Percentiles rank a stretch among this genome's conserved stretches.
These are phyloP conservation scores for Alternaria sp. DNA, from an alignment of 2,329 filamentous ascomycete species.

Conservation along the genomic window DNA sequence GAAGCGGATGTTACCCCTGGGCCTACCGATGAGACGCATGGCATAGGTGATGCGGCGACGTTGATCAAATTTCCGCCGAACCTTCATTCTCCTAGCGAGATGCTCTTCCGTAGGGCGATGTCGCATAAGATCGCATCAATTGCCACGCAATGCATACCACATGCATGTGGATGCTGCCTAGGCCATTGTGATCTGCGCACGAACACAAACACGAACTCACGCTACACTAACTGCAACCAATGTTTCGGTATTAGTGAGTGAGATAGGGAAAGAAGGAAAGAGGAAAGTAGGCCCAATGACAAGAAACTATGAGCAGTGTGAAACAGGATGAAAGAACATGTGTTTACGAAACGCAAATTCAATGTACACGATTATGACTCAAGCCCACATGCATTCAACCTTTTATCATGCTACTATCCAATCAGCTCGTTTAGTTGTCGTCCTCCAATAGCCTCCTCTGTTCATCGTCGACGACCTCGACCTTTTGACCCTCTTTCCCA, in stretches of 20 bases:
- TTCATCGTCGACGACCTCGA: constrained; percentile 30
- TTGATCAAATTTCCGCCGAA: neutral
- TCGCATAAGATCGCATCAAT: neutral
- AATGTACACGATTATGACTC: neutral
- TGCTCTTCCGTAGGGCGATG: neutral
- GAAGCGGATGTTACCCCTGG: neutral
- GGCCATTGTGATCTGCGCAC: neutral
- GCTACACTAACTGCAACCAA: neutral
- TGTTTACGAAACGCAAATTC: neutral
- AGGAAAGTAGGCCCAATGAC: neutral
- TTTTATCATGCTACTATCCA: neutral
- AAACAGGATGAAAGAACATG: neutral
- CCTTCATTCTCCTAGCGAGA: neutral
- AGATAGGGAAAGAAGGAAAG: neutral
- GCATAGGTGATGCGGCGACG: neutral
- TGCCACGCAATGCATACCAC: neutral
- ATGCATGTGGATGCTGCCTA: neutral
- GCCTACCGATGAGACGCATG: neutral
- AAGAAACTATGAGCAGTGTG: neutral
- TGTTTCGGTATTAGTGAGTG: neutral
- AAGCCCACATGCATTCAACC: neutral
- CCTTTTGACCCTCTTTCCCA: constrained; percentile 18
- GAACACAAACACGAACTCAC: neutral
- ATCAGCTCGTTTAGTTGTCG: neutral
- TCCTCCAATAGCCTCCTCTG: constrained; percentile 34